Evolutionary conservation across 2,329 filamentous ascomycete genomes (phyloP), one percentile per base, ranked within the genome.

Genomic region (Pseudogymnoascus sp.): DNA sequence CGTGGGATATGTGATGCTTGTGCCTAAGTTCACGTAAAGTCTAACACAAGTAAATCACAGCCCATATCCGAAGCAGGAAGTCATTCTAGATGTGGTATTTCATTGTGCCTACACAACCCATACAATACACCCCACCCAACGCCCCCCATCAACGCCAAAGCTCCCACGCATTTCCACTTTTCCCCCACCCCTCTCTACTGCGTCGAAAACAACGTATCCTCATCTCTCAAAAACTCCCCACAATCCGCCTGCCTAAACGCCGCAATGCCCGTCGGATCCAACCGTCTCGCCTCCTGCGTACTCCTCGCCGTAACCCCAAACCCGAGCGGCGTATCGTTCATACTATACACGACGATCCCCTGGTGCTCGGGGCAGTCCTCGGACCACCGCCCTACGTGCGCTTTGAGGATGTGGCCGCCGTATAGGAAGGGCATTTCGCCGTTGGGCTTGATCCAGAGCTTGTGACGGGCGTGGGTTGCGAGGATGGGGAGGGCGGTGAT

Each of bases 351-450:
- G 52, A 99, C 84, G 10, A 96, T 86, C 39, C 94, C 94, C 68
- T 91, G 86, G 74, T 97, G 92, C 75, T 95, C 91, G 0, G 92
- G 92, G 68, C 88, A 92, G 76, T 97, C 92, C 69, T 96, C 91
- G 38, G 85, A 89, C 85, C 89, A 92, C 63, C 91, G 77, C 18
- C 90, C 90, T 4, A 77, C 73, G 72, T 91, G 88, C 30, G 86
- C 88, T 73, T 90, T 90, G 66, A 95, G 83, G 58, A 95, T 80
- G 73, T 97, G 92, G 61, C 90, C 89, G 7, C 39, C 94, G 74
- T 97, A 99, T 52, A 99, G 76, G 73, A 95, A 97, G 1, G 94
- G 92, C 91, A 96, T 96, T 70, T 95, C 92, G 66, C 94, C 94
- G 75, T 97, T 97, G 62, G 86, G 82, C 75, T 95, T 95, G 66